phyloP scores from a whole-genome alignment of 75 land plant species.

The Cupressus sempervirens region DNA sequence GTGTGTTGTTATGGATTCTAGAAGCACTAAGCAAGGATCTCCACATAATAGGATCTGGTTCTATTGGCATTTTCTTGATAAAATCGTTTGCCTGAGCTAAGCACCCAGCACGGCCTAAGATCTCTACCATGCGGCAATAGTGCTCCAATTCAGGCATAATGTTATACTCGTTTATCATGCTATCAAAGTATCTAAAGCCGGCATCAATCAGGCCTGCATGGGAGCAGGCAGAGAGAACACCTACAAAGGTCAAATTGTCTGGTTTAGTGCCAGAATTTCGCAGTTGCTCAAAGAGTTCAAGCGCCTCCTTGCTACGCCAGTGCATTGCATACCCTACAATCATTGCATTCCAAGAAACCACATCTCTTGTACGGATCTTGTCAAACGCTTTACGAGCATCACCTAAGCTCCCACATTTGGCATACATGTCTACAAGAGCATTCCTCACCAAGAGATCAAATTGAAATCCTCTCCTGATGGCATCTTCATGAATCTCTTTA shows the following conservation, averaged over 20 bases:
- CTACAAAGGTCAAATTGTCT: constrained; percentile 18
- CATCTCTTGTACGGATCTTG: constrained; percentile 15
- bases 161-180: constrained; percentile 17
- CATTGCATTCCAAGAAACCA: constrained; percentile 34
- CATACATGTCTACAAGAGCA: constrained; percentile 36
- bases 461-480: constrained; percentile 17
- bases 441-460: constrained; percentile 21
- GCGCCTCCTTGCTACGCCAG: constrained; percentile 29
- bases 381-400: constrained; percentile 22
- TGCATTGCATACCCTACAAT: constrained; percentile 26
- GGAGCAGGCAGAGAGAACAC: constrained; percentile 25
- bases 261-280: constrained; percentile 18
- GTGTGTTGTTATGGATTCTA: constrained; percentile 16
- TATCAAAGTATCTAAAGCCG: constrained; percentile 17
- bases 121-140: constrained; percentile 30
- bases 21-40: constrained; percentile 27
- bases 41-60: constrained; percentile 28
- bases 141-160: constrained; percentile 19
- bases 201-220: constrained; percentile 27
- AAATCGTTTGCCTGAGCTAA: constrained; percentile 17
- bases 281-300: constrained; percentile 31
- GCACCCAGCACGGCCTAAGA: constrained; percentile 30
- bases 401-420: constrained; percentile 30
- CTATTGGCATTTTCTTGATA: constrained; percentile 23
- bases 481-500: constrained; percentile 20